Conservation (phyloP, 2,329 filamentous ascomycete genomes). For the Alternaria panax region DNA sequence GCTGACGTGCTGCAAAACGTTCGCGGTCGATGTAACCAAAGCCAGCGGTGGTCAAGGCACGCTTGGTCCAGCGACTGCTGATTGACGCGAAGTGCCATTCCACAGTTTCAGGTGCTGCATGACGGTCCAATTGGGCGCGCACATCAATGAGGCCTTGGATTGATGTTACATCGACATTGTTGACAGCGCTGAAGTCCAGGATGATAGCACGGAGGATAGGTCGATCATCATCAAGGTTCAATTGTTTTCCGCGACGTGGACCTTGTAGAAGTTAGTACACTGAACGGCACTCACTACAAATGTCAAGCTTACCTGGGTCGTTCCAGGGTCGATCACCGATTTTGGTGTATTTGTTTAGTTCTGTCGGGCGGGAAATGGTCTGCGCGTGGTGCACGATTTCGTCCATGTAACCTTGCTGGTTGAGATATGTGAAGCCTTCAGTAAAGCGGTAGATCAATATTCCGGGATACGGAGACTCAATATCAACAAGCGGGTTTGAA, state of each 20-base stretch:
- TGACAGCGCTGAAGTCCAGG: conserved; percentile 90
- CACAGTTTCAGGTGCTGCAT: conserved; percentile 79
- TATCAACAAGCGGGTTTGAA: conserved; percentile 81
- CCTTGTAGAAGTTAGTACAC: conserved; percentile 1
- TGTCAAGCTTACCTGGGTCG: conserved; percentile 68
- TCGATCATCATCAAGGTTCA: conserved; percentile 58
- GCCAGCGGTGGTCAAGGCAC: conserved; percentile 82
- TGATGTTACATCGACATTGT: conserved; percentile 92
- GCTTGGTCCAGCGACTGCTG: conserved; percentile 92
- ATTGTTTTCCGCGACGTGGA: conserved; percentile 64
- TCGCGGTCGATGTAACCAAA: conserved; percentile 74
- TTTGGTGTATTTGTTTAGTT: conserved; percentile 67
- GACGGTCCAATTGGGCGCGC: conserved; percentile 89
- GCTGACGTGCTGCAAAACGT: conserved; percentile 59
- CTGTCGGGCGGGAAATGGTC: conserved; percentile 76
- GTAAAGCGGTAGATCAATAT: conserved; percentile 96
- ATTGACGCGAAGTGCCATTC: conserved; percentile 98
- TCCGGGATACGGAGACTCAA: conserved; percentile 86
- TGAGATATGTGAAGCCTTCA: conserved; percentile 96
- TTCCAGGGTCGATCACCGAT: conserved; percentile 85
- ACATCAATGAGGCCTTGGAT: conserved; percentile 93
- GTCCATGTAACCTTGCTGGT: conserved; percentile 87
- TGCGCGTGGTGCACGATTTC: conserved; percentile 60
- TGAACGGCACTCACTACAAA: neutral
- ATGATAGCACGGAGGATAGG: conserved; percentile 88